These are phyloP conservation scores for Lichtheimia hyalospora DNA, from an alignment of 371 early-diverging fungal genomes.

Conservation along the genomic window DNA sequence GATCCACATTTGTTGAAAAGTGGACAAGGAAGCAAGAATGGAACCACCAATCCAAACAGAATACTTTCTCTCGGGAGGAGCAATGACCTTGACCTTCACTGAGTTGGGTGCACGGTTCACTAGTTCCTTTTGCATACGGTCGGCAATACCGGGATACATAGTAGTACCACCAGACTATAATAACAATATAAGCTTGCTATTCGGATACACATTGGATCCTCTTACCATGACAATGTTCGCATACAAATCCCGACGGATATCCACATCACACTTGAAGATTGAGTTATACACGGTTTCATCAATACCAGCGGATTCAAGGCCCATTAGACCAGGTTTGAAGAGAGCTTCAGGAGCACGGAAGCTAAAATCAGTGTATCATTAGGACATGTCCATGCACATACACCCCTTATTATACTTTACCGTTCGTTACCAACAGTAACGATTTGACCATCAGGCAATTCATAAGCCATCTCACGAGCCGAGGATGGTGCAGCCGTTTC, in stretches of 20 bases:
- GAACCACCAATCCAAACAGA: slow-evolving; percentile 99
- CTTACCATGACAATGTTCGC: slow-evolving; percentile 89
- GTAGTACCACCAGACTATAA: slow-evolving; percentile 75
- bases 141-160: slow-evolving; percentile 96
- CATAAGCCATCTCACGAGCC: slow-evolving; percentile 95
- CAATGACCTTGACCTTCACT: slow-evolving; percentile 99
- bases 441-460: slow-evolving; percentile 99
- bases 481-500: slow-evolving; percentile 92
- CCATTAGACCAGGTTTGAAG: slow-evolving; percentile 97
- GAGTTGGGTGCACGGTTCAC: slow-evolving; percentile 95
- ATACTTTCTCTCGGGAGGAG: slow-evolving; percentile 99
- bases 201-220: neutral
- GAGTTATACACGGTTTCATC: slow-evolving; percentile 95
- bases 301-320: slow-evolving; percentile 90
- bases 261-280: slow-evolving; percentile 98
- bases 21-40: slow-evolving; percentile 97
- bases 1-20: slow-evolving; percentile 65
- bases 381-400: neutral
- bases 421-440: slow-evolving; percentile 98
- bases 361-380: slow-evolving; percentile 26
- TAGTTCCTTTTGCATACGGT: slow-evolving; percentile 99
- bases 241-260: slow-evolving; percentile 96
- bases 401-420: slow-evolving; percentile 14
- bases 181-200: neutral
- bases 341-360: slow-evolving; percentile 99